These are phyloP conservation scores for Hypoxylon sp. DNA, from an alignment of 2,329 filamentous ascomycete genomes.

Conservation along the genomic window DNA sequence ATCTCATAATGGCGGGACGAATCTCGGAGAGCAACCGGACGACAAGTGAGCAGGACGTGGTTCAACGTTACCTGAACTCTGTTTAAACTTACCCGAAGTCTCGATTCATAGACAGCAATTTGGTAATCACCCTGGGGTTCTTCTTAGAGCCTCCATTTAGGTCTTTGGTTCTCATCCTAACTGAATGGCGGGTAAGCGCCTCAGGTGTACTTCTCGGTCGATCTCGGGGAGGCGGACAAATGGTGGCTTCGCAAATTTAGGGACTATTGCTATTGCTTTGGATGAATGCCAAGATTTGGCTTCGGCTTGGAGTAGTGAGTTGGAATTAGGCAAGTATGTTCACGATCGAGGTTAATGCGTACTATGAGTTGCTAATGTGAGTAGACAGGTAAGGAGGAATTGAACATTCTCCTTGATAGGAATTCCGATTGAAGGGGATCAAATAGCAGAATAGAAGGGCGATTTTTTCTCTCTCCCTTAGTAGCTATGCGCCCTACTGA, in stretches of 20 bases:
- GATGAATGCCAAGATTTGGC: neutral
- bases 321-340: neutral
- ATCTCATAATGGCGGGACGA: neutral
- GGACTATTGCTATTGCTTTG: too few species aligned
- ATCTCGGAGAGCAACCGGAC: neutral
- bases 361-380: slow-evolving; percentile 1
- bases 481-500: slow-evolving; percentile 2
- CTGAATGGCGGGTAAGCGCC: too few species aligned
- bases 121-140: too few species aligned
- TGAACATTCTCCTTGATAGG: slow-evolving; percentile 11
- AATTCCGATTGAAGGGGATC: slow-evolving; percentile 12
- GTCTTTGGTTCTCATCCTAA: neutral
- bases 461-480: slow-evolving; percentile 19
- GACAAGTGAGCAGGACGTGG: neutral
- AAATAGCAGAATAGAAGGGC: slow-evolving; percentile 4
- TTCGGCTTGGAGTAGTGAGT: neutral
- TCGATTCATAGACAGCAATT: neutral
- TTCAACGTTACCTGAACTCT: slow-evolving; percentile 1
- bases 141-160: too few species aligned
- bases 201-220: neutral
- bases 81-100: neutral
- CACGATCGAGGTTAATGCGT: neutral
- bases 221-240: slow-evolving; percentile 1
- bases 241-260: too few species aligned
- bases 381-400: slow-evolving; percentile 1